These are phyloP conservation scores for Raddia distichophylla DNA, from an alignment of 176 grass and related monocot genomes.

Conservation along the genomic window DNA sequence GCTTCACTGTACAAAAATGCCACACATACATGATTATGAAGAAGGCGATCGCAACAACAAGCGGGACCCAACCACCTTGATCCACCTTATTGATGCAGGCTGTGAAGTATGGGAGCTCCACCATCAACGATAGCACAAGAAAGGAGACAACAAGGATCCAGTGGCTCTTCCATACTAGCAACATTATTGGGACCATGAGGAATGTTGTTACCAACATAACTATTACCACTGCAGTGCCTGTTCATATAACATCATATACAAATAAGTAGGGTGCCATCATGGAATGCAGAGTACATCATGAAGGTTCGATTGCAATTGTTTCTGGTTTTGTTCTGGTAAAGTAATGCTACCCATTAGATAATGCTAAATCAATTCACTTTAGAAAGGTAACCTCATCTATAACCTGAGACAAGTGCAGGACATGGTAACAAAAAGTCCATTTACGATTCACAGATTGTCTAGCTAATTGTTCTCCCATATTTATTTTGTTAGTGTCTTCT, in stretches of 20 bases:
- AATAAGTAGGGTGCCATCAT: conserved; percentile 19
- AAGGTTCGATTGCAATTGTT: conserved; percentile 10
- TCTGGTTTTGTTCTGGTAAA: background rate
- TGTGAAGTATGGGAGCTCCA: conserved; percentile 66
- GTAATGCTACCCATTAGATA: background rate
- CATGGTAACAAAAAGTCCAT: background rate
- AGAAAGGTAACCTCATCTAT: conserved; percentile 8
- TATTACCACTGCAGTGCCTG: conserved; percentile 80
- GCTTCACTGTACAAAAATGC: conserved; percentile 69
- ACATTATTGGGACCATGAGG: conserved; percentile 73
- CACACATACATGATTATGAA: conserved; percentile 14
- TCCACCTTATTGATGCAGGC: conserved; percentile 64
- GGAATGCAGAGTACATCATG: conserved; percentile 8
- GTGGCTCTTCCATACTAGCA: conserved; percentile 78
- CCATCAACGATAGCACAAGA: conserved; percentile 50
- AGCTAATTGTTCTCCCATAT: background rate
- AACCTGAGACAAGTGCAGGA: background rate
- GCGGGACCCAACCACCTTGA: conserved; percentile 77
- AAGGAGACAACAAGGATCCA: conserved; percentile 65
- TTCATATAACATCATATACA: conserved; percentile 30
- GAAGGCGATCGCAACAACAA: conserved; percentile 24
- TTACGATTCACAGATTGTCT: background rate
- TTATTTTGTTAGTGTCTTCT: conserved; percentile 3
- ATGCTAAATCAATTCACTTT: background rate
- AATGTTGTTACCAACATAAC: conserved; percentile 84